These are phyloP conservation scores for Camellia granthamiana DNA, from an alignment of 148 eudicot genomes.

Conservation along the genomic window DNA sequence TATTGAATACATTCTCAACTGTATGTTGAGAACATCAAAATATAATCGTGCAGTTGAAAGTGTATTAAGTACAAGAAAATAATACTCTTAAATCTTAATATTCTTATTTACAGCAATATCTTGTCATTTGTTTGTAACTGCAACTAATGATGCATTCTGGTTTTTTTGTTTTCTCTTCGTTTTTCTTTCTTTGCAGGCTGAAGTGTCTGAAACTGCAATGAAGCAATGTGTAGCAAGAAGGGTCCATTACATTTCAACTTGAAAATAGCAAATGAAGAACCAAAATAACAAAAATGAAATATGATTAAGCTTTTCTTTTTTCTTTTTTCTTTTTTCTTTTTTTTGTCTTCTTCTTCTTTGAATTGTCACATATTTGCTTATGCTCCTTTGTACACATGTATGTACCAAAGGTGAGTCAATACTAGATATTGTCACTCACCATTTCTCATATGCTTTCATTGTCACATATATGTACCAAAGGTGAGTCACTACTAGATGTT, in stretches of 20 bases:
- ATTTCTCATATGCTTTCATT: not conserved
- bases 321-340: not conserved
- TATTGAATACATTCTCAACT: too few species aligned
- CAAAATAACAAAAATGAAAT: not conserved
- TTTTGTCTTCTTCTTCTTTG: not conserved
- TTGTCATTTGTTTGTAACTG: not conserved
- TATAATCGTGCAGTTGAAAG: too few species aligned
- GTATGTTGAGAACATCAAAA: too few species aligned
- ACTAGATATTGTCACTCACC: not conserved
- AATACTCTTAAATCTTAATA: not conserved
- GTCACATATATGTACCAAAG: not conserved
- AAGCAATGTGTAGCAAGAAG: not conserved
- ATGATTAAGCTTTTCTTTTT: not conserved
- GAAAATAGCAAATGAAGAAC: not conserved
- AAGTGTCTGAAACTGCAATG: slow-evolving; percentile 7
- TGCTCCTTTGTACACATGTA: not conserved
- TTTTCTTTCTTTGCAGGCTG: slow-evolving; percentile 1
- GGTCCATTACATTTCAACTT: not conserved
- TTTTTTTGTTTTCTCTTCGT: not conserved
- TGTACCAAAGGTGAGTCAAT: not conserved
- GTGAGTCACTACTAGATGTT: not conserved
- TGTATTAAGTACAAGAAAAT: too few species aligned
- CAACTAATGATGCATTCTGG: not conserved
- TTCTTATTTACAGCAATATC: not conserved
- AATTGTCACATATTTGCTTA: not conserved